Base-by-base conservation (phyloP, 2,329 filamentous ascomycete genomes). In the Lachnellula arida region DNA sequence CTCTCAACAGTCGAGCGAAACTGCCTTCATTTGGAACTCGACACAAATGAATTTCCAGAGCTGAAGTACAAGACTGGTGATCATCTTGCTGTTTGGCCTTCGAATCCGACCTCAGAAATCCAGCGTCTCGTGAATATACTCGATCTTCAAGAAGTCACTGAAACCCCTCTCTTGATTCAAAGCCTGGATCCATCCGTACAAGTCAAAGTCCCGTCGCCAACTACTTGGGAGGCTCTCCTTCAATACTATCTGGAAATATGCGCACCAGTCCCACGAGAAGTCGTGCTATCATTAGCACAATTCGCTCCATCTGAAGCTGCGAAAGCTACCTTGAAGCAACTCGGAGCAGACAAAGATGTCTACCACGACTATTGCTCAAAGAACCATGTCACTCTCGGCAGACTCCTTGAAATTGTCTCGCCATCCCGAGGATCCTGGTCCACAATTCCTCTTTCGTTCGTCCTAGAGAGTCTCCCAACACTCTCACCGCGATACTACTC, bases 401-500 rank as follows among this genome's bases (percentile, higher is more conserved):
- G 56, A 23, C 42, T 65, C 1, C 54, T 63, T 2, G 53, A 60
- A 46, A 35, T 12, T 3, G 32, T 56, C 6, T 32, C 35, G 7
- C 6, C 53, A 23, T 3, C 50, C 2, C 5, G 12, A 4, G 40
- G 46, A 12, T 9, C 65, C 2, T 75, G 73, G 73, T 64, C 60
- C 2, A 53, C 77, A 8, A 67, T 85, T 0, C 74, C 80, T 0
- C 72, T 87, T 4, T 74, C 76, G 1, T 75, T 78, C 32, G 81
- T 81, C 67, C 74, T 87, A 15, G 74, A 77, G 40, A 79, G 80
- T 68, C 76, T 82, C 0, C 76, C 80, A 1, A 75, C 76, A 0
- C 81, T 85, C 74, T 77, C 80, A 12, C 74, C 82, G 9, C 79
- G 82, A 4, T 81, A 83, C 58, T 86, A 86, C 67, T 82, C 79